Conservation (phyloP, 768 basidiomycete species). For the Austroboletus eburneus region DNA sequence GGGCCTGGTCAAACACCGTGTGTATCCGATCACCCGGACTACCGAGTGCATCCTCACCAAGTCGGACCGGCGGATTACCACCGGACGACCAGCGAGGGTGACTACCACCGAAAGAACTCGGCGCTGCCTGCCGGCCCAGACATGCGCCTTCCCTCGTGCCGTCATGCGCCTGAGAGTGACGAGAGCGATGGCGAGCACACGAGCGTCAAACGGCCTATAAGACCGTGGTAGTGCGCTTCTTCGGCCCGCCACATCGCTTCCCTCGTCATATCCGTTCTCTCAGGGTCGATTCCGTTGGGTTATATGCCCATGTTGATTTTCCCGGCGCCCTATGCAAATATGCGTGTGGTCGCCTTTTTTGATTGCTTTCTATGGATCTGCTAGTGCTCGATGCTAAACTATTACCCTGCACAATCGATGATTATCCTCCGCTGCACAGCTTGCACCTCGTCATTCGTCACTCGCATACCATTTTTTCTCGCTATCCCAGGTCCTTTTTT, state of each 20-base stretch:
- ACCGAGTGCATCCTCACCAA: conserved; percentile 12
- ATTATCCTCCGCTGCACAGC: conserved; percentile 13
- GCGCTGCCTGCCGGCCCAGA: conserved; percentile 22
- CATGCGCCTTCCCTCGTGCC: conserved; percentile 21
- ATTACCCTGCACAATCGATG: conserved; percentile 13
- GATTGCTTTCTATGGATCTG: conserved; percentile 9
- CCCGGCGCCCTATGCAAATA: not conserved
- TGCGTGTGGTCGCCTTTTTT: not conserved
- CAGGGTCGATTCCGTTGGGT: not conserved
- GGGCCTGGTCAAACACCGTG: conserved; percentile 9
- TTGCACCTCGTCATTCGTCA: conserved; percentile 14
- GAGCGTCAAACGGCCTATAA: conserved; percentile 33
- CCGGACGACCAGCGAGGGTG: conserved; percentile 4
- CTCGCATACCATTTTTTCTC: not conserved
- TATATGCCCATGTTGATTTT: not conserved
- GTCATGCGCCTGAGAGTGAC: conserved; percentile 25
- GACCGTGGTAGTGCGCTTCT: conserved; percentile 41
- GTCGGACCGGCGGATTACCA: conserved; percentile 8
- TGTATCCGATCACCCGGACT: conserved; percentile 11
- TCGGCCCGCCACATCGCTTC: not conserved
- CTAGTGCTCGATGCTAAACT: conserved; percentile 6
- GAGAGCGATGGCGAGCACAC: conserved; percentile 37
- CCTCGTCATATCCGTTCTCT: not conserved
- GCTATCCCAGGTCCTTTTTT: not conserved
- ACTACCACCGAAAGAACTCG: conserved; percentile 13